Evolutionary conservation across 306 rosid species (phyloP).

Genomic region (Ziziphus jujuba): DNA sequence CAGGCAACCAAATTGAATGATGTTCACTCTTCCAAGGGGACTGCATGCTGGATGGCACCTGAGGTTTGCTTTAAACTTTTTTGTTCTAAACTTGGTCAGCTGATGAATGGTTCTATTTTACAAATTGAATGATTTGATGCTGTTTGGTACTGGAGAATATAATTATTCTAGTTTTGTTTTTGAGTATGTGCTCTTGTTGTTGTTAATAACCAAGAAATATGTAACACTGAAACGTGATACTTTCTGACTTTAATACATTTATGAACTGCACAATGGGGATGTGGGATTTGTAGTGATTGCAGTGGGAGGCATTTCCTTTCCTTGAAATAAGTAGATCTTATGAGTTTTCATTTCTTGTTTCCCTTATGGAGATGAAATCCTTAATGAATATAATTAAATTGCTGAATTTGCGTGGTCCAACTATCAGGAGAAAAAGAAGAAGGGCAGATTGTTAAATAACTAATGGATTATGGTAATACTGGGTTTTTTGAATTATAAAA

Average conservation of each 20-base stretch:
- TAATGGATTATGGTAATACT: too few relatives aligned
- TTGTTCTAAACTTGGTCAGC: constrained; percentile 10
- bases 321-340: too few relatives aligned
- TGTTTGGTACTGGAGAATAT: neutral
- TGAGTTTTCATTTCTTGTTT: neutral
- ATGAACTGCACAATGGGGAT: too few relatives aligned
- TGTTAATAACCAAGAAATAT: neutral
- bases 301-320: too few relatives aligned
- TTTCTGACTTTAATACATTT: too few relatives aligned
- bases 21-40: constrained; percentile 76
- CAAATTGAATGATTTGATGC: neutral
- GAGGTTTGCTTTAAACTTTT: constrained; percentile 68
- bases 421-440: neutral
- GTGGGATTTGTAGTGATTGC: too few relatives aligned
- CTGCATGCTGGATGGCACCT: constrained; percentile 98
- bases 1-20: constrained; percentile 85
- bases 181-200: neutral
- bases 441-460: neutral
- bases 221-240: too few relatives aligned
- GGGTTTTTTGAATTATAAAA: neutral
- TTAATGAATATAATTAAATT: neutral
- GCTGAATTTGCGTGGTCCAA: neutral
- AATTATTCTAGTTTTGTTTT: neutral
- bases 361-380: neutral
- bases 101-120: constrained; percentile 10